Percentiles rank a stretch among this genome's conserved stretches.
Conservation (phyloP, 257 asterid species). For the Henckelia pumila region DNA sequence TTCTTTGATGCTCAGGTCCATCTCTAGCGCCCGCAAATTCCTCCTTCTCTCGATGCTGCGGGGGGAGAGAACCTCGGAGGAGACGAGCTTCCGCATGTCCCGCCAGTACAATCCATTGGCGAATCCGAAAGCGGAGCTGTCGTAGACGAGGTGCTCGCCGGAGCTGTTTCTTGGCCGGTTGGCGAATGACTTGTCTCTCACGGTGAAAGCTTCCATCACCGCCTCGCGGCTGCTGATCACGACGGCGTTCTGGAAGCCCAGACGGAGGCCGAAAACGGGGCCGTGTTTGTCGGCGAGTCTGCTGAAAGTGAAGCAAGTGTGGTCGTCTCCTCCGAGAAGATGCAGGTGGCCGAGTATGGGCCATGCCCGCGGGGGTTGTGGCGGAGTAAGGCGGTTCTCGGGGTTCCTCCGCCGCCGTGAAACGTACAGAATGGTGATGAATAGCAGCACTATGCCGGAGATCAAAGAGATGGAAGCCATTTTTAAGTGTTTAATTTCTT, state of each 20-base stretch:
- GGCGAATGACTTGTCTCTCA: conserved; percentile 4
- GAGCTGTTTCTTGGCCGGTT: conserved; percentile 28
- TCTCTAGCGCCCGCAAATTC: too few species aligned
- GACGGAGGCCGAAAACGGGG: conserved; percentile 28
- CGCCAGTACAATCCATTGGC: conserved; percentile 39
- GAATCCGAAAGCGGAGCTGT: conserved; percentile 31
- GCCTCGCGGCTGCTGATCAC: conserved; percentile 34
- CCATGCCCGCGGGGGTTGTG: conserved; percentile 36
- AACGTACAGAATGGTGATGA: too few species aligned
- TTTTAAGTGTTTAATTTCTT: too few species aligned
- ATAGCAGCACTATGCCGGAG: too few species aligned
- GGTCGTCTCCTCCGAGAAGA: conserved; percentile 14
- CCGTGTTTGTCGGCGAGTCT: conserved; percentile 38
- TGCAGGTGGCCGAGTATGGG: conserved; percentile 48
- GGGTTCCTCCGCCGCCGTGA: too few species aligned
- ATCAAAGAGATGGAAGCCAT: too few species aligned
- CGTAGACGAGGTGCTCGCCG: conserved; percentile 35
- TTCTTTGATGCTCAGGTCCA: background rate
- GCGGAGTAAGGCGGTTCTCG: background rate
- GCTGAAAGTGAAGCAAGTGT: background rate
- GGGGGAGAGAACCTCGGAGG: conserved; percentile 22
- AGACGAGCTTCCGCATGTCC: conserved; percentile 32
- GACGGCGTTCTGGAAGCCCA: conserved; percentile 20
- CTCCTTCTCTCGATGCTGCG: too few species aligned
- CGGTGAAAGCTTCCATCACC: conserved; percentile 37